Conservation (phyloP, 2,329 filamentous ascomycete genomes). For the Fusarium dimerum region DNA sequence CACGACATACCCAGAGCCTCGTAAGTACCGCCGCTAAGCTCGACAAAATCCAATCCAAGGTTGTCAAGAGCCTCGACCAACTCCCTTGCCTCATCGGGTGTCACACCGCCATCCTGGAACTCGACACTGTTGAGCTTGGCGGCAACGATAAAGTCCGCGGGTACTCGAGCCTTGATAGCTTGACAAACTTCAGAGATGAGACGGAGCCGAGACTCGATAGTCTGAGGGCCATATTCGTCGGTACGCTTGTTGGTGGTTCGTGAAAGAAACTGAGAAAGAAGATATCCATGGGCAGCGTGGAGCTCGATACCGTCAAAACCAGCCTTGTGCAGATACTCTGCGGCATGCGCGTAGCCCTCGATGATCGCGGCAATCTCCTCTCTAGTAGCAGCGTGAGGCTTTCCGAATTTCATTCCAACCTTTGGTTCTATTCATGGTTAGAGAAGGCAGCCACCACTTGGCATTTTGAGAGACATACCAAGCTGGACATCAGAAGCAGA, state of each 20-base stretch:
- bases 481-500: constrained; percentile 44
- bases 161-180: constrained; percentile 34
- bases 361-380: constrained; percentile 60
- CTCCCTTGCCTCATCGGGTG: constrained; percentile 50
- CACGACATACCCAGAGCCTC: constrained; percentile 51
- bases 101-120: constrained; percentile 54
- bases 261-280: constrained; percentile 54
- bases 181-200: constrained; percentile 45
- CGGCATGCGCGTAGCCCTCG: constrained; percentile 61
- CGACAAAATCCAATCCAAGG: constrained; percentile 57
- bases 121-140: constrained; percentile 61
- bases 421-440: constrained; percentile 13
- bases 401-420: constrained; percentile 39
- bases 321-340: constrained; percentile 62
- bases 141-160: constrained; percentile 42
- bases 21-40: constrained; percentile 61
- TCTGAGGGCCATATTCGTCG: constrained; percentile 48
- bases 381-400: constrained; percentile 54
- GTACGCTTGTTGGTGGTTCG: constrained; percentile 51
- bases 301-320: constrained; percentile 58
- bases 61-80: constrained; percentile 48
- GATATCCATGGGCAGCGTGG: constrained; percentile 56
- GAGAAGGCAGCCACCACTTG: too few species aligned
- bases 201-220: constrained; percentile 45
- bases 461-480: too few species aligned